A percentile compares a stretch with the other conserved stretches of the same genome.
These are phyloP conservation scores for Colletotrichum sp. DNA, from an alignment of 2,329 filamentous ascomycete genomes.

Conservation along the genomic window DNA sequence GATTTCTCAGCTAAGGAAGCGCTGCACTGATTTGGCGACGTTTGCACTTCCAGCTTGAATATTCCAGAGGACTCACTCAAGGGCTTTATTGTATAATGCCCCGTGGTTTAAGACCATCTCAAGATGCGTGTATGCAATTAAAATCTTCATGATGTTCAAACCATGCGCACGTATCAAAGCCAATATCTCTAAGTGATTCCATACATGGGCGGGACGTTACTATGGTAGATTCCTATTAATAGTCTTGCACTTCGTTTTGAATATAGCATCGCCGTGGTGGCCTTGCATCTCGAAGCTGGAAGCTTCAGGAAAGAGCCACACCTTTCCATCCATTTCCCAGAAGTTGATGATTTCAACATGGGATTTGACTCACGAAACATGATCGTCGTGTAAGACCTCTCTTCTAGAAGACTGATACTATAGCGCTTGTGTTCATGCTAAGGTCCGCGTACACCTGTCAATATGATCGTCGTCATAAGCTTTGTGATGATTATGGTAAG, in stretches of 20 bases:
- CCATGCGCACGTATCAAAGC: not conserved
- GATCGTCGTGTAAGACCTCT: not conserved
- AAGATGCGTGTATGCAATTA: not conserved
- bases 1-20: rapidly evolving
- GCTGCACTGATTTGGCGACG: rapidly evolving
- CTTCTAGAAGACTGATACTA: not conserved
- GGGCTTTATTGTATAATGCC: not conserved
- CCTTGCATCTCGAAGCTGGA: not conserved
- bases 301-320: not conserved
- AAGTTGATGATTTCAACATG: not conserved
- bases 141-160: rapidly evolving
- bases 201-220: rapidly evolving
- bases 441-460: not conserved
- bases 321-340: not conserved
- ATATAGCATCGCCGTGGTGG: not conserved
- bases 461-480: not conserved
- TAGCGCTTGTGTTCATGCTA: not conserved
- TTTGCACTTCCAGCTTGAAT: rapidly evolving
- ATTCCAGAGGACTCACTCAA: not conserved
- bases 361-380: not conserved
- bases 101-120: rapidly evolving
- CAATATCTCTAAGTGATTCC: rapidly evolving
- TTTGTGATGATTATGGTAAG: not conserved
- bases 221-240: not conserved
- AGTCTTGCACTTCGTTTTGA: not conserved